Evolutionary conservation across 306 rosid genomes (phyloP).

Genomic region (Castanospermum australe): DNA sequence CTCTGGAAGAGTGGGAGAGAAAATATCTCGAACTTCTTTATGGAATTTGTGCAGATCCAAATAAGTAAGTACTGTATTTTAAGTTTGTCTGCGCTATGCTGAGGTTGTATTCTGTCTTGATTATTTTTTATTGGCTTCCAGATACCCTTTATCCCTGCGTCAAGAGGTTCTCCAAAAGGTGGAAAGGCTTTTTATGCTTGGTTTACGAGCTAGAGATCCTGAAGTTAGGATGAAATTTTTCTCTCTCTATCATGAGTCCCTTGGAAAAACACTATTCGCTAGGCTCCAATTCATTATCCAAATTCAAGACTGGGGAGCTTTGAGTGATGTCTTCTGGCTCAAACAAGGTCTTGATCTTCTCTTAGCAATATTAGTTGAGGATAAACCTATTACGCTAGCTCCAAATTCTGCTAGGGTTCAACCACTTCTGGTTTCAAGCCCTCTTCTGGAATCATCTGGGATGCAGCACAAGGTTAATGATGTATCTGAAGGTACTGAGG

Average conservation of each 20-base stretch:
- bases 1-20: conserved; percentile 85
- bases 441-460: conserved; percentile 70
- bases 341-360: conserved; percentile 99
- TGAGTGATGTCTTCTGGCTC: conserved; percentile 98
- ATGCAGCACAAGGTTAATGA: conserved; percentile 74
- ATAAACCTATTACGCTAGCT: conserved; percentile 90
- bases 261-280: conserved; percentile 70
- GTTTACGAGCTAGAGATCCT: conserved; percentile 93
- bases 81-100: conserved; percentile 3
- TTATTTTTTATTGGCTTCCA: conserved; percentile 39
- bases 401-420: conserved; percentile 95
- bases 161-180: conserved; percentile 94
- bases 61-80: conserved; percentile 60
- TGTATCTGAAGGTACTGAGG: conserved; percentile 71
- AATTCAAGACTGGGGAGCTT: conserved; percentile 90
- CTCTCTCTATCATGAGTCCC: conserved; percentile 83
- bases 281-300: conserved; percentile 94
- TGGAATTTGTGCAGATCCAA: conserved; percentile 84
- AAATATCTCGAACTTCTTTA: conserved; percentile 88
- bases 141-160: conserved; percentile 65
- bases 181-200: conserved; percentile 94
- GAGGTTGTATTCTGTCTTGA: conserved; percentile 19
- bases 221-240: conserved; percentile 87
- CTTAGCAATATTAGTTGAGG: conserved; percentile 90
- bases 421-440: conserved; percentile 65